Conservation (phyloP, 2,329 filamentous ascomycete species). For the Xylariomycetidae sp. region DNA sequence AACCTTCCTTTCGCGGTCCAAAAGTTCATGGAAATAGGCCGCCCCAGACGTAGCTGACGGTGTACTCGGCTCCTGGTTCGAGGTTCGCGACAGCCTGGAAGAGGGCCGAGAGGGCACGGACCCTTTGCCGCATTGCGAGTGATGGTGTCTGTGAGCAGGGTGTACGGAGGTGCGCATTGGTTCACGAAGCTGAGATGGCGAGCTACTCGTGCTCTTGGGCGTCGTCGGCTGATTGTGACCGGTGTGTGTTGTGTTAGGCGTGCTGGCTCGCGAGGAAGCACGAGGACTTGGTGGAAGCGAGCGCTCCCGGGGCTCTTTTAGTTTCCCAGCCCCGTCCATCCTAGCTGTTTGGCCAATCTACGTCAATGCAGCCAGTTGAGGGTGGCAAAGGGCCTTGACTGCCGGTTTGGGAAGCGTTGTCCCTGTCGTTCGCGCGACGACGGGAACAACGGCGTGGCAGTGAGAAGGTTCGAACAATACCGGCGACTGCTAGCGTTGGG, state of each 20-base stretch:
- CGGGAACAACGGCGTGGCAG: too few species aligned
- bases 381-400: too few species aligned
- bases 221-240: constrained; percentile 35
- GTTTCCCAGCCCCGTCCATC: constrained; percentile 19
- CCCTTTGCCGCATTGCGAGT: constrained; percentile 31
- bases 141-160: constrained; percentile 34
- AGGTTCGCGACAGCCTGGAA: constrained; percentile 36
- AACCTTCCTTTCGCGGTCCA: constrained; percentile 44
- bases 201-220: constrained; percentile 36
- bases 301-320: constrained; percentile 20
- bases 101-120: too few species aligned
- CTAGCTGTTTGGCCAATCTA: too few species aligned
- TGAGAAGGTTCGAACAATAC: background rate
- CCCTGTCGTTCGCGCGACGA: too few species aligned
- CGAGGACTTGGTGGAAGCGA: constrained; percentile 34
- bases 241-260: constrained; percentile 32
- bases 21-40: constrained; percentile 47
- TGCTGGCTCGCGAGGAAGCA: constrained; percentile 39
- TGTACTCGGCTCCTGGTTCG: constrained; percentile 35
- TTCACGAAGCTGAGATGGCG: constrained; percentile 32
- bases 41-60: constrained; percentile 36
- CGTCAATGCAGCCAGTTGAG: too few species aligned
- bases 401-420: too few species aligned
- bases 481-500: background rate
- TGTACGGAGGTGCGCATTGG: constrained; percentile 32